These are phyloP conservation scores for Cardamine occulta DNA, from an alignment of 345 rosid species.

Conservation along the genomic window DNA sequence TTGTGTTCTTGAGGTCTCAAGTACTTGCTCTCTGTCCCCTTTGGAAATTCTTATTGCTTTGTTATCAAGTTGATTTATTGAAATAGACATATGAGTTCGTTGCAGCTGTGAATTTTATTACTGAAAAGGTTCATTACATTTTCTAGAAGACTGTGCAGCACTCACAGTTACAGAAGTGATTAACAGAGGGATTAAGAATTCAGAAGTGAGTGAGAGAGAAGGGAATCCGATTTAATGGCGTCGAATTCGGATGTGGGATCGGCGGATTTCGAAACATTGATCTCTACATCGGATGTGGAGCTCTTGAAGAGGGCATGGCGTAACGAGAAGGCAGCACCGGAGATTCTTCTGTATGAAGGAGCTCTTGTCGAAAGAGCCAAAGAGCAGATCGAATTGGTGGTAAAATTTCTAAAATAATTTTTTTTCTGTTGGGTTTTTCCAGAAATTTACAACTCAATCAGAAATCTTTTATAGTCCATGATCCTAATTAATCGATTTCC, in stretches of 20 bases:
- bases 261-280: conserved; percentile 58
- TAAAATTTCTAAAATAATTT: background rate
- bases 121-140: too few relatives aligned
- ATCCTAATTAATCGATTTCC: background rate
- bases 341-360: conserved; percentile 68
- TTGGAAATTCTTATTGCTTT: too few relatives aligned
- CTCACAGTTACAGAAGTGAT: too few relatives aligned
- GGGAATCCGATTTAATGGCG: conserved; percentile 34
- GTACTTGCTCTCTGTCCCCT: too few relatives aligned
- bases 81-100: too few relatives aligned
- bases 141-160: too few relatives aligned
- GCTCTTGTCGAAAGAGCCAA: conserved; percentile 46
- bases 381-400: conserved; percentile 20
- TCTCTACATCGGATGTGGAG: conserved; percentile 73
- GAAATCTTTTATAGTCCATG: background rate
- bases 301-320: conserved; percentile 75
- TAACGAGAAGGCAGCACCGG: conserved; percentile 94
- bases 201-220: too few relatives aligned
- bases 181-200: too few relatives aligned
- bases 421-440: background rate
- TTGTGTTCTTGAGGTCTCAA: too few relatives aligned
- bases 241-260: conserved; percentile 47
- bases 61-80: too few relatives aligned
- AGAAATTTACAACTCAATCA: background rate
- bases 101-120: too few relatives aligned